These are phyloP conservation scores for Penicillium ochrochloron DNA, from an alignment of 495 filamentous ascomycete species.

Conservation along the genomic window DNA sequence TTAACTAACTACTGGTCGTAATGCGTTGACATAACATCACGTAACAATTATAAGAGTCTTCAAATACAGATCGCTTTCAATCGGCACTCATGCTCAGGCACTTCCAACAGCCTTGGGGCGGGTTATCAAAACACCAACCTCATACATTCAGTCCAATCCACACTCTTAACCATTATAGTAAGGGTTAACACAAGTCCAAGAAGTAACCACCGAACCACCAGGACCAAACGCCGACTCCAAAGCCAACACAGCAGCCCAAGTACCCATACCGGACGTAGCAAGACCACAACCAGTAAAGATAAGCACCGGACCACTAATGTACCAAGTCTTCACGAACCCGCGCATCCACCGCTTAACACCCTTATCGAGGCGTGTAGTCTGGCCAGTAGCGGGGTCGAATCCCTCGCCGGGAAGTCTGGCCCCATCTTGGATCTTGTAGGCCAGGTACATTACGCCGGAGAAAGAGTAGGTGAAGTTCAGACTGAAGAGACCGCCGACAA, in stretches of 20 bases:
- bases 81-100: neutral
- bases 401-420: constrained; percentile 45
- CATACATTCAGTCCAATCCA: neutral
- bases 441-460: constrained; percentile 47
- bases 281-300: constrained; percentile 33
- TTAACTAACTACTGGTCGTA: neutral
- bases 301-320: constrained; percentile 29
- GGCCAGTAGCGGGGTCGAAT: constrained; percentile 52
- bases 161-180: constrained; percentile 1
- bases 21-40: neutral
- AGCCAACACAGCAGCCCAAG: constrained; percentile 38
- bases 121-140: neutral
- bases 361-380: constrained; percentile 36
- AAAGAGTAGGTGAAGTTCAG: constrained; percentile 56
- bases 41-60: neutral
- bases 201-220: constrained; percentile 21
- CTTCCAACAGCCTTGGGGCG: too few species aligned
- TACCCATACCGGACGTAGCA: constrained; percentile 36
- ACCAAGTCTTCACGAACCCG: constrained; percentile 31
- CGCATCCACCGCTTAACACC: constrained; percentile 46
- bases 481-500: constrained; percentile 38
- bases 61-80: neutral
- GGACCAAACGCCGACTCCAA: constrained; percentile 36
- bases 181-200: constrained; percentile 25
- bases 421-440: constrained; percentile 45